A percentile compares a stretch with the other conserved stretches of the same genome.
Evolutionary conservation across 139 green algal species (phyloP).

Genomic region (Tetradesmus obliquus): DNA sequence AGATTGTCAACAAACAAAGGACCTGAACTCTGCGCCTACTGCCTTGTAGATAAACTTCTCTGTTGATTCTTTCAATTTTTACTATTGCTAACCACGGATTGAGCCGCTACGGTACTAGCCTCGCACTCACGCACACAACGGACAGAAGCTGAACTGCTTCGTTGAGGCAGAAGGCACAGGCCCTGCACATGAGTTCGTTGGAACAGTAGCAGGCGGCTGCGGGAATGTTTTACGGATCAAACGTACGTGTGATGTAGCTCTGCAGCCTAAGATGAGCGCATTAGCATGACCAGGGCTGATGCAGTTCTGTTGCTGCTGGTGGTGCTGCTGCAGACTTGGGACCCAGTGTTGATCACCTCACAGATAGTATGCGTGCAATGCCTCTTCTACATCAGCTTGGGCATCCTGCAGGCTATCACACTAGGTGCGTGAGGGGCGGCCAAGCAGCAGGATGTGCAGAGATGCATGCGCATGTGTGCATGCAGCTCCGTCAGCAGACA

Average conservation of each 20-base stretch:
- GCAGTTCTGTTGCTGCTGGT: not conserved
- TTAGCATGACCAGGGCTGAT: not conserved
- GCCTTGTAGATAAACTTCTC: not conserved
- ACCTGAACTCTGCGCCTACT: not conserved
- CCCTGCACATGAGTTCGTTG: not conserved
- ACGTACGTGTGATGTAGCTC: not conserved
- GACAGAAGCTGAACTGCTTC: not conserved
- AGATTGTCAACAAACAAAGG: not conserved
- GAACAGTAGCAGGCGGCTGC: not conserved
- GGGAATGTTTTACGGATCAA: conserved; percentile 41
- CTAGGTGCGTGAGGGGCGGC: conserved; percentile 61
- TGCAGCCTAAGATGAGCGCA: not conserved
- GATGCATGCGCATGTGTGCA: not conserved
- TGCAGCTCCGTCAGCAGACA: not conserved
- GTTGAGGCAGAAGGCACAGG: not conserved
- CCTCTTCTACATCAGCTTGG: conserved; percentile 85
- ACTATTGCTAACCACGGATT: not conserved
- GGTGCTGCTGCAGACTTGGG: conserved; percentile 65
- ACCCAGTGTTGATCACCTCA: conserved; percentile 83
- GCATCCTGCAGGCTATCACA: conserved; percentile 73
- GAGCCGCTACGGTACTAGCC: not conserved
- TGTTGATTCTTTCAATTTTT: not conserved
- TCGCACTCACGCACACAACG: not conserved
- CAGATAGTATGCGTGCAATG: conserved; percentile 89
- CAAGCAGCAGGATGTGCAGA: not conserved